phyloP scores from a whole-genome alignment of 83 land plant species.

The Thuja plicata region DNA sequence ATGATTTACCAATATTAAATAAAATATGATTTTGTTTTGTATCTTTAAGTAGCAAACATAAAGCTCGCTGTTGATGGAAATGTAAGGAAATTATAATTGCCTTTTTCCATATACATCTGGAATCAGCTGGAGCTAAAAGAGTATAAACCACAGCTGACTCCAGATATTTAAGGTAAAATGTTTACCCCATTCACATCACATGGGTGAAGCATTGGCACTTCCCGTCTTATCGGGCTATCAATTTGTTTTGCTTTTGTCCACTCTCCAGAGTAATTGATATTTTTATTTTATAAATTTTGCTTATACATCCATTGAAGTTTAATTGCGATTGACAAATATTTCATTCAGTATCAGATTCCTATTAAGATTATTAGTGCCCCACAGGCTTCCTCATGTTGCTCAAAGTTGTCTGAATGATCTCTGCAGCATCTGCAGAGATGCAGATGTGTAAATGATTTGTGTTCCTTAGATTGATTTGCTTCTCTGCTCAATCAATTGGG shows the following conservation, averaged over 20 bases:
- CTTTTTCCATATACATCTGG: neutral
- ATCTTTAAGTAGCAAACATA: neutral
- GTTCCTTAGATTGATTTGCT: neutral
- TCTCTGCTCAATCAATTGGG: neutral
- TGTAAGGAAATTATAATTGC: neutral
- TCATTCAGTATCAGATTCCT: neutral
- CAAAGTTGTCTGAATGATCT: neutral
- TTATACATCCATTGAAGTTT: no score
- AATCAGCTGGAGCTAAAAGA: neutral
- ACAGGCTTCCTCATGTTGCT: neutral
- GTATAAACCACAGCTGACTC: neutral
- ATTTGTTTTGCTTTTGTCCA: neutral
- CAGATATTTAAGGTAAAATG: neutral
- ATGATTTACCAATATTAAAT: neutral
- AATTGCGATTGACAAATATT: neutral
- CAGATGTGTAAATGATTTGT: neutral
- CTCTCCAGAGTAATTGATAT: neutral
- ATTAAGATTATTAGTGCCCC: neutral
- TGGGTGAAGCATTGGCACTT: no score
- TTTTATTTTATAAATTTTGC: neutral
- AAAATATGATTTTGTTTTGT: neutral
- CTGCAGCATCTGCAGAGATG: neutral
- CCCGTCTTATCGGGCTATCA: neutral
- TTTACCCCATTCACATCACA: neutral
- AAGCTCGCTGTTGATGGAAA: neutral